A percentile compares a stretch with the other conserved stretches of the same genome.
Conservation (phyloP, 306 rosid species). For the Vigna hirtella region DNA sequence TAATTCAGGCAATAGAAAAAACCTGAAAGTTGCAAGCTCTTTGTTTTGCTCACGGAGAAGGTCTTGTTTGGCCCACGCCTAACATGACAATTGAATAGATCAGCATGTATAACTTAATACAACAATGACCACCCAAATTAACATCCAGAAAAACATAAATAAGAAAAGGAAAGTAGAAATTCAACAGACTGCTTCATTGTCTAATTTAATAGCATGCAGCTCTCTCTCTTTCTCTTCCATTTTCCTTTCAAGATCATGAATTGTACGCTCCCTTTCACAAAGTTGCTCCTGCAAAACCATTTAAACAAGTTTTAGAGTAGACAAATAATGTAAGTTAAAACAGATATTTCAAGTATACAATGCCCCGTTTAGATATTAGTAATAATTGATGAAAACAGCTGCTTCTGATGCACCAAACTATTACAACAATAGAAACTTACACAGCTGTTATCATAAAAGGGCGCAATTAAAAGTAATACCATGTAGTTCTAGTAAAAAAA, state of each 20-base stretch:
- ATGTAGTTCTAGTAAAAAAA: not conserved
- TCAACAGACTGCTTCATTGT: conserved; percentile 88
- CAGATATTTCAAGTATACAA: not conserved
- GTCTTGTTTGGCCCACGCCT: conserved; percentile 99
- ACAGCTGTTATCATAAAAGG: not conserved
- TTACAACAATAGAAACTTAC: conserved; percentile 28
- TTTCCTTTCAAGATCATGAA: conserved; percentile 83
- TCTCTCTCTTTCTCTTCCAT: conserved; percentile 92
- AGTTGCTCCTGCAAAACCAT: conserved; percentile 79
- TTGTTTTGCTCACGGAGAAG: conserved; percentile 88
- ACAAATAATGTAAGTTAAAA: conserved; percentile 27
- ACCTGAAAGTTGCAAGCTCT: conserved; percentile 89
- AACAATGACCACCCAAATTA: not conserved
- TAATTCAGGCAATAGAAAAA: conserved; percentile 42
- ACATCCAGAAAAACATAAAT: not conserved
- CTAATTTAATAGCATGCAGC: conserved; percentile 80
- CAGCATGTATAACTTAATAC: conserved; percentile 7
- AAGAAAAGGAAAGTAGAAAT: conserved; percentile 29
- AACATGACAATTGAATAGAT: conserved; percentile 32
- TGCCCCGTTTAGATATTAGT: conserved; percentile 4
- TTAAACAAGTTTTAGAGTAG: conserved; percentile 44
- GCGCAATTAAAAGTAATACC: conserved; percentile 8
- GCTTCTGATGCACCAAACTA: conserved; percentile 16
- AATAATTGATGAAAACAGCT: not conserved
- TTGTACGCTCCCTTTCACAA: conserved; percentile 70